Conservation (phyloP, 73 alveolate species). For the Blepharisma japonicum region DNA sequence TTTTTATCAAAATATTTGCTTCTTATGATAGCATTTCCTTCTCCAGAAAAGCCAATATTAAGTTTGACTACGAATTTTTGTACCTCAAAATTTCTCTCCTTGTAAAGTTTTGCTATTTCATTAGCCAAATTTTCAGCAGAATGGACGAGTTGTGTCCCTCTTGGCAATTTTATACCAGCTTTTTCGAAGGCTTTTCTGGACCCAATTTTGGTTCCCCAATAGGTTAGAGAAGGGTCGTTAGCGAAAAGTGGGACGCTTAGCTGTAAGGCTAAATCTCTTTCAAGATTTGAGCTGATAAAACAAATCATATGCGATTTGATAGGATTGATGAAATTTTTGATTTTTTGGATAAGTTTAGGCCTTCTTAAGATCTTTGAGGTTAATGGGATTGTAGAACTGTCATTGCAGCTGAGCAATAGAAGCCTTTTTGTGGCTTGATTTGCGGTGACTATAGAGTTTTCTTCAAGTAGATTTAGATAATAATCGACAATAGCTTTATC, state of each 20-base stretch:
- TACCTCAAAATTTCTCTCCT: background rate
- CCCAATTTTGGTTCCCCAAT: background rate
- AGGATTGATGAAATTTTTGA: background rate
- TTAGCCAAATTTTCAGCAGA: background rate
- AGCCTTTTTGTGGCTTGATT: background rate
- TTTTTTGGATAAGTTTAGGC: background rate
- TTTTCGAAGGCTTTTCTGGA: background rate
- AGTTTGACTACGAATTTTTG: background rate
- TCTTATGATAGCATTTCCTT: conserved; percentile 13
- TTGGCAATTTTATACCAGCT: background rate
- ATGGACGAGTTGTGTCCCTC: background rate
- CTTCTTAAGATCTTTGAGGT: background rate
- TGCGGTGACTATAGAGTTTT: background rate
- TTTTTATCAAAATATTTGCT: background rate
- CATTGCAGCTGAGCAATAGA: background rate
- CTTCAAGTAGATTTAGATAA: background rate
- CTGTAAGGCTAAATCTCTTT: background rate
- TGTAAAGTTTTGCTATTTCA: background rate
- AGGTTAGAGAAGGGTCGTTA: background rate
- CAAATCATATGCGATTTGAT: background rate
- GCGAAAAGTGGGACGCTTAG: background rate
- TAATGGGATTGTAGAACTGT: background rate
- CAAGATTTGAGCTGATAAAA: background rate
- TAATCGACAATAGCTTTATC: background rate
- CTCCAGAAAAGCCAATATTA: conserved; percentile 6